Percentiles rank a stretch among this genome's conserved stretches.
These are phyloP conservation scores for Trypanosoma grayi DNA, from an alignment of 208 protist genomes.

Conservation along the genomic window DNA sequence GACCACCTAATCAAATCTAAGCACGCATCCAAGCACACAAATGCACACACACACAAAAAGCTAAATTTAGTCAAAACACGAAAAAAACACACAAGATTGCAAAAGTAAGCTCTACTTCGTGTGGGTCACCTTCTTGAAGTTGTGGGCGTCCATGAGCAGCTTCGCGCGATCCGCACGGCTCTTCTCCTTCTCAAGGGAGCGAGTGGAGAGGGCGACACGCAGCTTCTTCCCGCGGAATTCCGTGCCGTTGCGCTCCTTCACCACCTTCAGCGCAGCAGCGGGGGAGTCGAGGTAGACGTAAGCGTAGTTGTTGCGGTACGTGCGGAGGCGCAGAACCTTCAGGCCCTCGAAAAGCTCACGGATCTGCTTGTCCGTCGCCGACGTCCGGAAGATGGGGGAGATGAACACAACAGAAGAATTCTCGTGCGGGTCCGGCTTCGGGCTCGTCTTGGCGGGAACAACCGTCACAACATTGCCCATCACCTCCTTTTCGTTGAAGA, in stretches of 20 bases:
- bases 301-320: slow-evolving; percentile 79
- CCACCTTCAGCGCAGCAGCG: slow-evolving; percentile 59
- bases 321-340: slow-evolving; percentile 74
- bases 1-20: no score
- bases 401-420: slow-evolving; percentile 77
- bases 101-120: slow-evolving; percentile 7
- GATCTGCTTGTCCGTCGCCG: slow-evolving; percentile 64
- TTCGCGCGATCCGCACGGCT: slow-evolving; percentile 45
- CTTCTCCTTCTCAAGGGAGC: slow-evolving; percentile 72
- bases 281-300: slow-evolving; percentile 79
- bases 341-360: slow-evolving; percentile 63
- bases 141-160: slow-evolving; percentile 70
- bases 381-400: slow-evolving; percentile 78
- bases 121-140: slow-evolving; percentile 26
- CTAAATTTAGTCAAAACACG: neutral
- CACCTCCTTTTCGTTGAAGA: slow-evolving; percentile 86
- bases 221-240: slow-evolving; percentile 79
- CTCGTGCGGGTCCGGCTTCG: slow-evolving; percentile 71
- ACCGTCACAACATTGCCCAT: slow-evolving; percentile 62
- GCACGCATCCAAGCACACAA: no score
- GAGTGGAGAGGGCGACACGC: slow-evolving; percentile 55
- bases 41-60: neutral
- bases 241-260: slow-evolving; percentile 76
- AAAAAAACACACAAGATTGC: slow-evolving; percentile 1
- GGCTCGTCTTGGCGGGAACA: slow-evolving; percentile 65